phyloP scores from a whole-genome alignment of 306 rosid species.

The Ammopiptanthus mongolicus region DNA sequence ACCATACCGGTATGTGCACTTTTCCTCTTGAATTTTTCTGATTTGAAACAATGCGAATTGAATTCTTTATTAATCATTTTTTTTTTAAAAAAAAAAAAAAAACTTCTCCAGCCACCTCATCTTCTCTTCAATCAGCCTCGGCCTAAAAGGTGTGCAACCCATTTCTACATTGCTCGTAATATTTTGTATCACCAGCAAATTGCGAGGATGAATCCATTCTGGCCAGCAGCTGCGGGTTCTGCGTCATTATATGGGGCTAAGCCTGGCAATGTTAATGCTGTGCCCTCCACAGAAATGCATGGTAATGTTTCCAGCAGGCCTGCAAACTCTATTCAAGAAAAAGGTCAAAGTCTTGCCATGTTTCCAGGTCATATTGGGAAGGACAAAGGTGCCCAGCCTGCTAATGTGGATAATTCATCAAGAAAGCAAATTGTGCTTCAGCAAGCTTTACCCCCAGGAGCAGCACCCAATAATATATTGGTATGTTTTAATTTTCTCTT shows the following conservation, averaged over 20 bases:
- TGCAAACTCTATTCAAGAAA: conserved; percentile 57
- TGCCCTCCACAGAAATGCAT: conserved; percentile 63
- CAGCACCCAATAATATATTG: conserved; percentile 77
- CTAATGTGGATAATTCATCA: conserved; percentile 52
- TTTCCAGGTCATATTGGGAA: conserved; percentile 62
- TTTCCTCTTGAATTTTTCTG: neutral
- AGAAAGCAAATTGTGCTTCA: conserved; percentile 82
- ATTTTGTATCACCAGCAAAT: conserved; percentile 71
- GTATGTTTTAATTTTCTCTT: conserved; percentile 29
- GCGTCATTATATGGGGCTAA: conserved; percentile 74
- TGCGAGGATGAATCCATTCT: conserved; percentile 80
- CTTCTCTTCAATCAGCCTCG: conserved; percentile 74
- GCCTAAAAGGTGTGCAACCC: conserved; percentile 91
- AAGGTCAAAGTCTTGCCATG: conserved; percentile 58
- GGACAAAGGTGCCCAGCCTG: conserved; percentile 65
- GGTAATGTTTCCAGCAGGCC: conserved; percentile 45
- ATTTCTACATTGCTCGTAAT: conserved; percentile 85
- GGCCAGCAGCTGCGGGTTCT: conserved; percentile 91
- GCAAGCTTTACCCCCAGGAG: conserved; percentile 80
- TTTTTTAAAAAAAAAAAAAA: too few relatives aligned
- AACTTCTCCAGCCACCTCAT: conserved; percentile 57
- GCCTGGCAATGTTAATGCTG: conserved; percentile 51
- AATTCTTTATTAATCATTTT: neutral
- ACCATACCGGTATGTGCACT: conserved; percentile 53
- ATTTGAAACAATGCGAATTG: neutral